Evolutionary conservation across 2,329 filamentous ascomycete genomes (phyloP).

Genomic region (Fusarium sp.): DNA sequence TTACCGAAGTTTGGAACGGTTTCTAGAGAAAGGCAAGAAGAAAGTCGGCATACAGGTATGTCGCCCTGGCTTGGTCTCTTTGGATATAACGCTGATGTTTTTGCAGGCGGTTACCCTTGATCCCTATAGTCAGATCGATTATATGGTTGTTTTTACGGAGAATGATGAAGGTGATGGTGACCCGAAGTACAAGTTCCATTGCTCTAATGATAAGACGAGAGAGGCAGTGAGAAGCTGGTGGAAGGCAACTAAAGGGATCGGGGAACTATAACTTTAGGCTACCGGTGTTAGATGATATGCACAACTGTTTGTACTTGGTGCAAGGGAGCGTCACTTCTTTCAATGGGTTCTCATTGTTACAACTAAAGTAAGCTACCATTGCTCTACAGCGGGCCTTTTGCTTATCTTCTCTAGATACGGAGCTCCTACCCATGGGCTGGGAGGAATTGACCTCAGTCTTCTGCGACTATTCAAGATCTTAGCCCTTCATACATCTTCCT

Average conservation of each 20-base stretch:
- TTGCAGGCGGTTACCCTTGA: background rate
- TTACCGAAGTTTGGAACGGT: background rate
- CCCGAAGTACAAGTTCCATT: background rate
- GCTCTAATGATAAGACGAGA: background rate
- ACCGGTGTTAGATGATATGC: background rate
- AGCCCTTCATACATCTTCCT: accelerated
- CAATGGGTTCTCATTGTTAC: background rate
- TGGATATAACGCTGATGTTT: background rate
- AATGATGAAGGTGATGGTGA: background rate
- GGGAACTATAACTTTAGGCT: accelerated
- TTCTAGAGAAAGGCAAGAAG: background rate
- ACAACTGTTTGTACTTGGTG: background rate
- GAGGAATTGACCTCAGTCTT: too few species aligned
- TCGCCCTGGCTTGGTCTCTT: background rate
- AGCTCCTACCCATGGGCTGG: too few species aligned
- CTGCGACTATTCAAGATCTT: background rate
- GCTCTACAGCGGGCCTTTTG: accelerated
- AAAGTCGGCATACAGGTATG: background rate
- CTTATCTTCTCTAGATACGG: background rate
- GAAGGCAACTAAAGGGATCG: background rate
- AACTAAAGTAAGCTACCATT: background rate
- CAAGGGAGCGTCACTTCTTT: background rate
- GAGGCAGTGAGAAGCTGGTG: background rate
- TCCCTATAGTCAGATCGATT: background rate
- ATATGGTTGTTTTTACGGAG: background rate